Conservation (phyloP, 2,329 filamentous ascomycete species). For the Botrytis fragariae region DNA sequence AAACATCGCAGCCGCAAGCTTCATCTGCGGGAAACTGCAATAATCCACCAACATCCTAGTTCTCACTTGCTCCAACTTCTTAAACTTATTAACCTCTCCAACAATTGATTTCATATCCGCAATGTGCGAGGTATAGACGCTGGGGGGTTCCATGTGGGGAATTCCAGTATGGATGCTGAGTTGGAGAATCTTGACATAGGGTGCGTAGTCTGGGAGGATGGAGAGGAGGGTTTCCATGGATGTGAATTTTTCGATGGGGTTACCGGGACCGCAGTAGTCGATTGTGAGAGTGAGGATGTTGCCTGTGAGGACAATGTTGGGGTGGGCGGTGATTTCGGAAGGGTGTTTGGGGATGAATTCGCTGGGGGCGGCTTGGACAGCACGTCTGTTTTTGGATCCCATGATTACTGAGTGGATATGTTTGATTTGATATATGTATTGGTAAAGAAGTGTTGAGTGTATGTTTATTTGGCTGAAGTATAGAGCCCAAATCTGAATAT, state of each 20-base stretch:
- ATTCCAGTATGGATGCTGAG: neutral
- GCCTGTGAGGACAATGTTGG: neutral
- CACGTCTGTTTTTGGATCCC: neutral
- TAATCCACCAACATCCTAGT: neutral
- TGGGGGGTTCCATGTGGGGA: neutral
- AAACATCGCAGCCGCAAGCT: neutral
- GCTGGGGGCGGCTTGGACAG: neutral
- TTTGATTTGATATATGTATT: neutral
- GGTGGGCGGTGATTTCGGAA: neutral
- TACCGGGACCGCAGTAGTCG: neutral
- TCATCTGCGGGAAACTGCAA: neutral
- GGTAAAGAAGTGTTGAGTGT: neutral
- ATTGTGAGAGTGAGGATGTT: neutral
- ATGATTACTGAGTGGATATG: neutral
- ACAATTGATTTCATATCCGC: neutral
- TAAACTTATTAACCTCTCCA: neutral
- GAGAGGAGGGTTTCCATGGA: neutral
- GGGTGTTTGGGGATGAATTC: neutral
- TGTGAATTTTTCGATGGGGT: neutral
- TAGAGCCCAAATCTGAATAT: neutral
- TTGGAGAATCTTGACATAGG: neutral
- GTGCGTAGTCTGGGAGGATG: conserved; percentile 1
- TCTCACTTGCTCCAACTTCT: neutral
- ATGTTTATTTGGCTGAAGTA: neutral
- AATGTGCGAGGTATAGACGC: neutral